Evolutionary conservation across 805 yeast species (phyloP).

Genomic region (Wickerhamomyces silvicola): DNA sequence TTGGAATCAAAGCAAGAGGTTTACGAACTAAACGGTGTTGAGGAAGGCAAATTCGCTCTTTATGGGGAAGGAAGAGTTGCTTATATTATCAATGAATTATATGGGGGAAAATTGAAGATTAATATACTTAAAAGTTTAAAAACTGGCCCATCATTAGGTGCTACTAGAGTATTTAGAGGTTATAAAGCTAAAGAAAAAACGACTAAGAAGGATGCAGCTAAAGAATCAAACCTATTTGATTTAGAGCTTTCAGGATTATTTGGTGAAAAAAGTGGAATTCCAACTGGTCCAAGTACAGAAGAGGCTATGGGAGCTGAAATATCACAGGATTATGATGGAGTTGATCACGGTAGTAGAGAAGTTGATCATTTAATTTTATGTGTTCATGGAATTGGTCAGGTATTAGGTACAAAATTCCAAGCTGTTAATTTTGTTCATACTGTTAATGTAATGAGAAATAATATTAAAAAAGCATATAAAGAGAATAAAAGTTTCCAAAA

Average conservation of each 20-base stretch:
- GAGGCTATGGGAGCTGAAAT: conserved; percentile 44
- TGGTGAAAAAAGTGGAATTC: conserved; percentile 15
- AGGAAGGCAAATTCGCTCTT: conserved; percentile 31
- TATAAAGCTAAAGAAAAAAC: conserved; percentile 17
- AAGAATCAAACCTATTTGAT: conserved; percentile 12
- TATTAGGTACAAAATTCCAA: conserved; percentile 69
- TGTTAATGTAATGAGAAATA: conserved; percentile 51
- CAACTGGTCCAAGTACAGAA: conserved; percentile 27
- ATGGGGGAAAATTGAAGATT: conserved; percentile 34
- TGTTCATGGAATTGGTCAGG: conserved; percentile 93
- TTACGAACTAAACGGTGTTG: conserved; percentile 14
- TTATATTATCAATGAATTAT: conserved; percentile 37
- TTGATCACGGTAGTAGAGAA: no score
- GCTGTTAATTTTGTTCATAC: conserved; percentile 85
- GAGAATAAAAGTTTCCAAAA: conserved; percentile 42
- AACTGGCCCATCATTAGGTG: conserved; percentile 36
- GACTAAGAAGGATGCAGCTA: not conserved
- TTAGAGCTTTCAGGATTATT: conserved; percentile 18
- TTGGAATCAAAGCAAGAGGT: conserved; percentile 14
- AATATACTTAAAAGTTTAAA: conserved; percentile 30
- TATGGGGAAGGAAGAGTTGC: conserved; percentile 39
- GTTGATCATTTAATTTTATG: conserved; percentile 72
- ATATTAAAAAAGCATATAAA: conserved; percentile 46
- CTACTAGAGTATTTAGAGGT: conserved; percentile 46
- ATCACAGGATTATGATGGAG: conserved; percentile 45